Conservation (phyloP, 2,329 filamentous ascomycete genomes). For the Scolecobasidium constrictum region DNA sequence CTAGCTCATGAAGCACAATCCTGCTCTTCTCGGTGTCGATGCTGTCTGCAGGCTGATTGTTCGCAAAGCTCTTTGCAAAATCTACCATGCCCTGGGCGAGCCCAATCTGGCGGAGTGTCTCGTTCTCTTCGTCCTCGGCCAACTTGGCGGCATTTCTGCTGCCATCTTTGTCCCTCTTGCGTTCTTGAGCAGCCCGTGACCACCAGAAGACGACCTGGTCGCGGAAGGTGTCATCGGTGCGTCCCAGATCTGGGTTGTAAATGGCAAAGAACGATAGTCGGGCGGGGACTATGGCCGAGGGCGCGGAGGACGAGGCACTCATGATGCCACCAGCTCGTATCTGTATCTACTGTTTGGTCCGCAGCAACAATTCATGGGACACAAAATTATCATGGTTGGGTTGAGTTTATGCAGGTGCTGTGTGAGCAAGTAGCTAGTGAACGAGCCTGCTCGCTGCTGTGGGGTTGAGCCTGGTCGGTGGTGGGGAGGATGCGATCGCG, state of each 20-base stretch:
- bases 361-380: too few relatives aligned
- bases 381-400: too few relatives aligned
- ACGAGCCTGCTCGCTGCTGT: too few relatives aligned
- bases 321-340: too few relatives aligned
- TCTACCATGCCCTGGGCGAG: constrained; percentile 93
- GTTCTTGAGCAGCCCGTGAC: constrained; percentile 34
- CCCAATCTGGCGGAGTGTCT: constrained; percentile 83
- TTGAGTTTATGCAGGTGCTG: too few relatives aligned
- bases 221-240: constrained; percentile 58
- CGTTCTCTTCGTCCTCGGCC: constrained; percentile 52
- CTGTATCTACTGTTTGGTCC: too few relatives aligned
- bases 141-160: constrained; percentile 14
- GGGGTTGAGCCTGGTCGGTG: too few relatives aligned
- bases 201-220: constrained; percentile 93
- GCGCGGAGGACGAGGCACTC: too few relatives aligned
- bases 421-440: too few relatives aligned
- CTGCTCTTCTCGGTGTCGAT: constrained; percentile 87
- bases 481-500: too few relatives aligned
- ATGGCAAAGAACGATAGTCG: constrained; percentile 86
- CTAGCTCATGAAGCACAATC: constrained; percentile 76
- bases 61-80: constrained; percentile 81
- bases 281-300: constrained; percentile 70
- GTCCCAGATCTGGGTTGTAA: constrained; percentile 79
- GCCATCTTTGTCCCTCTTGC: constrained; percentile 9
- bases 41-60: constrained; percentile 63